Evolutionary conservation across 768 basidiomycete genomes (phyloP).

Genomic region (Pulveroboletus sp.): DNA sequence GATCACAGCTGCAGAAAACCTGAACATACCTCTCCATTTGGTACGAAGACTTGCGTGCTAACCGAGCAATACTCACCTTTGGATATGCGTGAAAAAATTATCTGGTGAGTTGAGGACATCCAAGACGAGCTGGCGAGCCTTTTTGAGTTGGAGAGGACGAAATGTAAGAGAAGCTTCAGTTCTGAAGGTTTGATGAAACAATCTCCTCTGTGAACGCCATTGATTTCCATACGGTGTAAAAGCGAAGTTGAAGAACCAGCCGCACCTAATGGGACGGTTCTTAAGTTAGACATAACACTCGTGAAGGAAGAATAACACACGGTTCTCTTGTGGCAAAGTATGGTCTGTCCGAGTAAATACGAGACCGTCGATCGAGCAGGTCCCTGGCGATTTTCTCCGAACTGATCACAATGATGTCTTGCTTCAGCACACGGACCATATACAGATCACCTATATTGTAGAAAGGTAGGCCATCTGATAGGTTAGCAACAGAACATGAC

Average conservation of each 20-base stretch:
- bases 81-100: conserved; percentile 3
- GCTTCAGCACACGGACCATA: conserved; percentile 18
- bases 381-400: conserved; percentile 26
- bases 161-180: conserved; percentile 12
- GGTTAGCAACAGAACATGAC: background rate
- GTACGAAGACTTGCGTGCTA: background rate
- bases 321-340: conserved; percentile 11
- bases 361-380: conserved; percentile 25
- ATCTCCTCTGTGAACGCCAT: conserved; percentile 23
- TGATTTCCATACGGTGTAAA: conserved; percentile 19
- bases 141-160: conserved; percentile 17
- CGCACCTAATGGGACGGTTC: conserved; percentile 14
- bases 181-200: conserved; percentile 24
- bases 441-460: conserved; percentile 16
- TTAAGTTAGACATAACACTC: background rate
- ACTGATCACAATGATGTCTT: conserved; percentile 26
- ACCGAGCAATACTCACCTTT: conserved; percentile 1
- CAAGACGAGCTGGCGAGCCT: conserved; percentile 15
- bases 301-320: conserved; percentile 2
- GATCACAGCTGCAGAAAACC: conserved; percentile 35
- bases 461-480: background rate
- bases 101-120: conserved; percentile 10
- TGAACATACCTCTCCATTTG: conserved; percentile 2
- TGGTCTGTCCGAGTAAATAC: conserved; percentile 28
- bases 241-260: conserved; percentile 18